Base-by-base conservation (phyloP, 163 green algal species). In the Volvox carteri region DNA sequence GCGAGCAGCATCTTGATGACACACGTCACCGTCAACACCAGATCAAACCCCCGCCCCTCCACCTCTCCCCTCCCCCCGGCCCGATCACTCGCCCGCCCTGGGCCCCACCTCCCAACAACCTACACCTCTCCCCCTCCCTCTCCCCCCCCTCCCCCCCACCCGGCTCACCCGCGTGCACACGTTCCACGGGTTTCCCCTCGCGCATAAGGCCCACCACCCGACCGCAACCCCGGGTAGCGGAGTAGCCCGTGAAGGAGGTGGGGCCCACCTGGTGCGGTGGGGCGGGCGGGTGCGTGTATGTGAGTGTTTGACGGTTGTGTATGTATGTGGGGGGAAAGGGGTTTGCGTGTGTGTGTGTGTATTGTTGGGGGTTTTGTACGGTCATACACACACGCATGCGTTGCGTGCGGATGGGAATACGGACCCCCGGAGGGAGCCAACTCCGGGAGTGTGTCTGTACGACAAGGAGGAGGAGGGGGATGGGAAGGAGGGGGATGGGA, bases 201-300 rank as follows among this genome's bases (percentile, higher is more conserved):
- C 76, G 80, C 33, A 96, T 46, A 56, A 95, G 80, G 0, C 92
- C 92, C 42, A 92, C 37, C 44, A 95, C 91, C 1, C 75, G 76
- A 11, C 85, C 89, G 58, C 58, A 23, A 46, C 81, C 81, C 23
- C 35, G 48, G 0, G 81, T 87, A 65, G 81, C 5, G 65, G 18
- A n/a, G 60, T 93, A 93, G 35, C 90, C 90, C 0, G 72, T 89
- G 84, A 93, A 93, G 42, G 68, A 44, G 6, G 90, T 89, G 37
- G 77, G 75, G 67, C 50, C 62, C 11, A 48, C 41, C 67, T 79
- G 76, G 41, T 25, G 67, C n/a, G n/a, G n/a, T n/a, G n/a, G n/a
- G n/a, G n/a, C n/a, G n/a, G n/a, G n/a, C n/a, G n/a, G n/a, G n/a
- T n/a, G n/a, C n/a, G n/a, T n/a, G n/a, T n/a, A n/a, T n/a, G n/a